A percentile compares a stretch with the other conserved stretches of the same genome.
These are phyloP conservation scores for Mercurialis annua DNA, from an alignment of 345 rosid species.

Conservation along the genomic window DNA sequence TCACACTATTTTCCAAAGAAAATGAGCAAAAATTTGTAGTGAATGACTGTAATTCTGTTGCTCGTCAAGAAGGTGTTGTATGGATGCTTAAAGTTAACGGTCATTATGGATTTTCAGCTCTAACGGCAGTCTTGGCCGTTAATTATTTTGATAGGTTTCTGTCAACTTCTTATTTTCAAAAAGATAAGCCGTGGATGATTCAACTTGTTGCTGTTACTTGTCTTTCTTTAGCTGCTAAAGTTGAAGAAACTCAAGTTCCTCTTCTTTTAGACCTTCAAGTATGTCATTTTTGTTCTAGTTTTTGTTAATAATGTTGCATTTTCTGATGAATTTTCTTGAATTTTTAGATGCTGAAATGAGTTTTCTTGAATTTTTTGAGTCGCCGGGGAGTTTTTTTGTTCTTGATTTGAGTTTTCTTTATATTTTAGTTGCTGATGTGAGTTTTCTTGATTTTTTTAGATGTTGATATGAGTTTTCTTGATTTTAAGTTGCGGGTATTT, in stretches of 20 bases:
- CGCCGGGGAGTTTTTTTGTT: no score
- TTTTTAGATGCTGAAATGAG: background rate
- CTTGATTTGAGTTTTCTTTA: background rate
- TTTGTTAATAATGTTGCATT: background rate
- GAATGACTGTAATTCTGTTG: background rate
- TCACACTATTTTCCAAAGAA: constrained; percentile 62
- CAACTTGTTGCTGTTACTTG: constrained; percentile 34
- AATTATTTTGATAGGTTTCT: constrained; percentile 32
- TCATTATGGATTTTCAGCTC: constrained; percentile 26
- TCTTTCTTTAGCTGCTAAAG: constrained; percentile 38
- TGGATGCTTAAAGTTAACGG: constrained; percentile 28
- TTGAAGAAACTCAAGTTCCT: constrained; percentile 32
- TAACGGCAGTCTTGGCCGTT: constrained; percentile 25
- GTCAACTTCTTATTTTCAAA: constrained; percentile 9
- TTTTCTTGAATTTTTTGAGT: no score
- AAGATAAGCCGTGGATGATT: constrained; percentile 33
- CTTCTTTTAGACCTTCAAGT: constrained; percentile 35
- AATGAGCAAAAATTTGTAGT: constrained; percentile 24
- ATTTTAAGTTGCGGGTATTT: no score
- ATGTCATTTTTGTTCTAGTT: background rate
- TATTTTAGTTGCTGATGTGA: background rate
- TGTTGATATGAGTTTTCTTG: no score
- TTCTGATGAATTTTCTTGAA: no score
- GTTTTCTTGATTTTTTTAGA: constrained; percentile 10
- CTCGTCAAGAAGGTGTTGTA: constrained; percentile 26